Conservation (phyloP, 1,284 basidiomycete genomes). For the Neonothopanus nambi region DNA sequence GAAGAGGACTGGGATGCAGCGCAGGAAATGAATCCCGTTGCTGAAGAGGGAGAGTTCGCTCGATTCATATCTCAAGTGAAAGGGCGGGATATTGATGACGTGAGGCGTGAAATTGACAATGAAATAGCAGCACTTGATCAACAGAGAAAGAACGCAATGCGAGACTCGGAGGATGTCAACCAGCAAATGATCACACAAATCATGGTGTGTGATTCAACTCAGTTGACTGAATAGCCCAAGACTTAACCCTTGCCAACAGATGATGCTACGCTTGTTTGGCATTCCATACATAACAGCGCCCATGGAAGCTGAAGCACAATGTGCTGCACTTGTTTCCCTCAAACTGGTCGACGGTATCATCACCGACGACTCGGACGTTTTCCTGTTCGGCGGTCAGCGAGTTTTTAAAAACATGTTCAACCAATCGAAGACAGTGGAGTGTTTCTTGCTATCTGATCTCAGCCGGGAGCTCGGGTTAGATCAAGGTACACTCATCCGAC, state of each 20-base stretch:
- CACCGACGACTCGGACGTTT: slow-evolving; percentile 99
- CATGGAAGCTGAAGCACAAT: slow-evolving; percentile 99
- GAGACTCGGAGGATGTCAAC: slow-evolving; percentile 94
- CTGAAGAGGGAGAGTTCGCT: slow-evolving; percentile 90
- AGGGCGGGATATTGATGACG: slow-evolving; percentile 77
- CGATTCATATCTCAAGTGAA: slow-evolving; percentile 90
- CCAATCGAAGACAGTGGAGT: slow-evolving; percentile 97
- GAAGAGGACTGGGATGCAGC: slow-evolving; percentile 66
- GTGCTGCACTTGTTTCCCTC: slow-evolving; percentile 86
- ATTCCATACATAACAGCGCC: slow-evolving; percentile 98
- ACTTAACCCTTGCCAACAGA: slow-evolving; percentile 36
- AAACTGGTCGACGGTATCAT: slow-evolving; percentile 96
- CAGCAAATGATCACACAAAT: slow-evolving; percentile 96
- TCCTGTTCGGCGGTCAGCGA: slow-evolving; percentile 91
- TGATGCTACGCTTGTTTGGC: slow-evolving; percentile 90
- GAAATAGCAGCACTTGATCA: slow-evolving; percentile 85
- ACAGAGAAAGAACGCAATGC: slow-evolving; percentile 85
- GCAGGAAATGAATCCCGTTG: slow-evolving; percentile 77
- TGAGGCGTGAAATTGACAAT: slow-evolving; percentile 87
- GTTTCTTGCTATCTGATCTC: slow-evolving; percentile 86
- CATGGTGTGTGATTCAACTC: slow-evolving; percentile 59
- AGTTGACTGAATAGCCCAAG: not conserved
- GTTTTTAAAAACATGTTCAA: slow-evolving; percentile 99
- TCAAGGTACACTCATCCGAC: slow-evolving; percentile 81
- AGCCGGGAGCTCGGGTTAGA: slow-evolving; percentile 88